Evolutionary conservation across 2,329 filamentous ascomycete genomes (phyloP).

Genomic region (Pestalotiopsis sp.): DNA sequence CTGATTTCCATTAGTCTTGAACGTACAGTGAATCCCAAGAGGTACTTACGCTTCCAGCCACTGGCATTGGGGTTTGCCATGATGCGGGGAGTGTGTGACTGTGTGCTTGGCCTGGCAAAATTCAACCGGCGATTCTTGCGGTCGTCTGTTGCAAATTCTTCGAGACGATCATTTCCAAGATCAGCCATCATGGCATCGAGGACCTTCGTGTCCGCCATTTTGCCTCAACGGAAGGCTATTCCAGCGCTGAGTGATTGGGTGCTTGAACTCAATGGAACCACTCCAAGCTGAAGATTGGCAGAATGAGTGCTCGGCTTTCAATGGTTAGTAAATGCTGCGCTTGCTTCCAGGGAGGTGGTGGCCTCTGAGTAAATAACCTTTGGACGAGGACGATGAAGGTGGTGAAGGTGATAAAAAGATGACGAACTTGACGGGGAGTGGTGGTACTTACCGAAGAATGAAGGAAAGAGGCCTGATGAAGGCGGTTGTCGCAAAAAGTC

Average conservation of each 20-base stretch:
- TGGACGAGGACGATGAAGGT: not conserved
- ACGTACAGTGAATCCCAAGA: not conserved
- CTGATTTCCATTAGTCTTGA: not conserved
- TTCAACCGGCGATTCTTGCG: not conserved
- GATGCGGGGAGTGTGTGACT: not conserved
- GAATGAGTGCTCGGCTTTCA: not conserved
- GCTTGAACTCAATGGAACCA: not conserved
- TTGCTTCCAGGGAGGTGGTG: not conserved
- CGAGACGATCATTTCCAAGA: conserved; percentile 4
- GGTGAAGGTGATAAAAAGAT: not conserved
- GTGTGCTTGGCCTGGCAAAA: not conserved
- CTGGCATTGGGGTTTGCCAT: not conserved
- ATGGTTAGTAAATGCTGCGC: not conserved
- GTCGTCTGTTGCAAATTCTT: conserved; percentile 4
- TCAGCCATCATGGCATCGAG: conserved; percentile 11
- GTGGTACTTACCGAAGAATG: too few relatives aligned
- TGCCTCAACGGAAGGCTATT: not conserved
- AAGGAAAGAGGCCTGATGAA: too few relatives aligned
- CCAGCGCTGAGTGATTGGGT: not conserved
- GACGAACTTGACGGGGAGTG: too few relatives aligned
- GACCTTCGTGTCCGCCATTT: conserved; percentile 17
- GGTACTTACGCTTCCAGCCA: conserved; percentile 6
- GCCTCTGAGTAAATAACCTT: not conserved
- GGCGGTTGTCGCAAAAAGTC: too few relatives aligned
- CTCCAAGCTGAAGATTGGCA: not conserved